phyloP scores from a whole-genome alignment of 2,329 filamentous ascomycete species.

The Trichophyton schoenleinii region DNA sequence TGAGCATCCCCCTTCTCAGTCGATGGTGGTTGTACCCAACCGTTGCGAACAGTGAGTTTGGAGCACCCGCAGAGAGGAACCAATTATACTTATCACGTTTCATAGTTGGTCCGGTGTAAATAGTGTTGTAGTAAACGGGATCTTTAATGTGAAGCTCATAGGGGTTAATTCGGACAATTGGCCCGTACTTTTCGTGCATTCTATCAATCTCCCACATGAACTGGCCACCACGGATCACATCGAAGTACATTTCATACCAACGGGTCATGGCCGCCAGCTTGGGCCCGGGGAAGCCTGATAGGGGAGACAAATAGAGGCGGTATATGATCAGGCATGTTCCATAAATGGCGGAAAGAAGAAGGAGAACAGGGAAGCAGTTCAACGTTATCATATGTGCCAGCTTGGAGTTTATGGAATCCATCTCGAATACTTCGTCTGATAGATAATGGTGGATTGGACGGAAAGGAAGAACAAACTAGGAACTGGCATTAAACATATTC shows the following conservation, averaged over 20 bases:
- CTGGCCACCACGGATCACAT: constrained; percentile 11
- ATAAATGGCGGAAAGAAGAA: not conserved
- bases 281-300: constrained; percentile 18
- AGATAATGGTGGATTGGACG: not conserved
- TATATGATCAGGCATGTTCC: constrained; percentile 10
- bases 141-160: constrained; percentile 15
- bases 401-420: no score
- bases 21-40: constrained; percentile 16
- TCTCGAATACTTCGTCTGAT: not conserved
- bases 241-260: constrained; percentile 16
- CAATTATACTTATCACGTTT: constrained; percentile 14
- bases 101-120: constrained; percentile 11
- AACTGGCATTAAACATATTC: no score
- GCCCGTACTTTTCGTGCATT: constrained; percentile 15
- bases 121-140: constrained; percentile 12
- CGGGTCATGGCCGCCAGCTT: constrained; percentile 15
- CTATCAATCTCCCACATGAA: constrained; percentile 13
- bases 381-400: not conserved
- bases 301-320: constrained; percentile 16
- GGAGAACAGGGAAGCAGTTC: not conserved
- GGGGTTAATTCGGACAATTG: constrained; percentile 16
- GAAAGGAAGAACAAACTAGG: not conserved
- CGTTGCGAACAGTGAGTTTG: constrained; percentile 20
- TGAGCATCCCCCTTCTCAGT: constrained; percentile 15
- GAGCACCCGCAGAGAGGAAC: constrained; percentile 12